Evolutionary conservation across 139 green algal species (phyloP).

Genomic region (Dunaliella primolecta): DNA sequence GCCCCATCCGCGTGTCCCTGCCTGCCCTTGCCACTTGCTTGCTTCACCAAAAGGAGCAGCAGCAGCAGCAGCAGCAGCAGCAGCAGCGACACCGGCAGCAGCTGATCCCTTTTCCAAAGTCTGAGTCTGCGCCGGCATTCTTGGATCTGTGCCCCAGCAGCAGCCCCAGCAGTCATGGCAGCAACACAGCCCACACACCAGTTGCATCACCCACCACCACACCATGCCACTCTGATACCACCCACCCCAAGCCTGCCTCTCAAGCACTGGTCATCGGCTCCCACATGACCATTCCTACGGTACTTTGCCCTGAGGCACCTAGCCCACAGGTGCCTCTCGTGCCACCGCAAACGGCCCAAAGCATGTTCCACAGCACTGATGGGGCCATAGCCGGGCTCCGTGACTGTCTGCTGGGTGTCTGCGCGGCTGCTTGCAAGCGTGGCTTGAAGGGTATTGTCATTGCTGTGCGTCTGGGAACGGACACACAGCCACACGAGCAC

Average conservation of each 20-base stretch:
- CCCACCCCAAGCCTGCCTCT: background rate
- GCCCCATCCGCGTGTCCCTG: slow-evolving; percentile 3
- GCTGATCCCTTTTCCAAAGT: background rate
- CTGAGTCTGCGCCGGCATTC: background rate
- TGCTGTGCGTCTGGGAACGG: background rate
- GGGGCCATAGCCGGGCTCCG: background rate
- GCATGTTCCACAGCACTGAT: background rate
- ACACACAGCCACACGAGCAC: background rate
- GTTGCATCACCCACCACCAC: background rate
- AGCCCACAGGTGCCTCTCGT: background rate
- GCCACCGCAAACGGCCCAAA: background rate
- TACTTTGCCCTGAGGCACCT: too few relatives aligned
- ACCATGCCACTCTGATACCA: background rate
- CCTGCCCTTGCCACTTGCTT: background rate
- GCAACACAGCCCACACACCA: background rate
- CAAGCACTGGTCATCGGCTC: background rate
- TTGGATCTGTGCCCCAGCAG: background rate
- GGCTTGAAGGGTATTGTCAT: background rate
- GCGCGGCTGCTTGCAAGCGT: background rate
- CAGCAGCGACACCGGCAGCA: background rate
- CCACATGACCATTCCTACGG: too few relatives aligned
- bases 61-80: background rate
- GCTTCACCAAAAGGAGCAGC: background rate
- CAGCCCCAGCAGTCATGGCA: background rate
- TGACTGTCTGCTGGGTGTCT: background rate